phyloP scores from a whole-genome alignment of 768 basidiomycete species.

The Tulasnella sp. region DNA sequence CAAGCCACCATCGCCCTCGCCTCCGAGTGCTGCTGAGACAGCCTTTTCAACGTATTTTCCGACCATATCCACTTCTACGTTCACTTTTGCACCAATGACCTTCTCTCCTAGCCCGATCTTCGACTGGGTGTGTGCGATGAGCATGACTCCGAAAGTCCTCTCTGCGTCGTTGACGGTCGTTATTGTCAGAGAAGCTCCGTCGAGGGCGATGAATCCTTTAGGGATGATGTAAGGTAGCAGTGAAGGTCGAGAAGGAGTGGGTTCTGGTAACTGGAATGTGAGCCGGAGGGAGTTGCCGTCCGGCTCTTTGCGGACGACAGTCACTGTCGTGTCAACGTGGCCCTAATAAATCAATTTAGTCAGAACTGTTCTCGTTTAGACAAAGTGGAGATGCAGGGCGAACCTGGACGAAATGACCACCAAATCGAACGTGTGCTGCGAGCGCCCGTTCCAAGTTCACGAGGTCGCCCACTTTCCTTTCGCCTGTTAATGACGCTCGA shows the following conservation, averaged over 20 bases:
- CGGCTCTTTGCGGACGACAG: conserved; percentile 48
- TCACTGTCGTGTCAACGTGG: conserved; percentile 88
- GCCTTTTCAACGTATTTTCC: conserved; percentile 88
- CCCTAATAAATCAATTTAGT: conserved; percentile 46
- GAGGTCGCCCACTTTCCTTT: conserved; percentile 65
- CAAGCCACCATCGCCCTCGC: conserved; percentile 28
- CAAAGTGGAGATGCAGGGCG: conserved; percentile 21
- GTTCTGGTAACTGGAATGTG: conserved; percentile 63
- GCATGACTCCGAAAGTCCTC: conserved; percentile 78
- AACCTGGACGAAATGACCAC: conserved; percentile 97
- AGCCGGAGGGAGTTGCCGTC: conserved; percentile 89
- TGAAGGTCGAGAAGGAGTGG: conserved; percentile 50
- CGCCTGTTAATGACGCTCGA: conserved; percentile 42
- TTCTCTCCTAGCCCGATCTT: conserved; percentile 78
- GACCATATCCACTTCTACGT: conserved; percentile 92
- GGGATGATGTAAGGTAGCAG: conserved; percentile 77
- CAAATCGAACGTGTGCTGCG: conserved; percentile 83
- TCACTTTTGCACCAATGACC: conserved; percentile 68
- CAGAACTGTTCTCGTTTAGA: not conserved
- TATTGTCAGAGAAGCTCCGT: conserved; percentile 88
- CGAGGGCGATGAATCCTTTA: conserved; percentile 92
- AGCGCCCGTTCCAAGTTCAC: conserved; percentile 94
- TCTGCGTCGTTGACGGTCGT: conserved; percentile 62
- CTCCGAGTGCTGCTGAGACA: conserved; percentile 57
- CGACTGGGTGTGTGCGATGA: conserved; percentile 88